Percentiles rank a stretch among this genome's conserved stretches.
Evolutionary conservation across 1,284 basidiomycete genomes (phyloP).

Genomic region (Bondarzewia mesenterica): DNA sequence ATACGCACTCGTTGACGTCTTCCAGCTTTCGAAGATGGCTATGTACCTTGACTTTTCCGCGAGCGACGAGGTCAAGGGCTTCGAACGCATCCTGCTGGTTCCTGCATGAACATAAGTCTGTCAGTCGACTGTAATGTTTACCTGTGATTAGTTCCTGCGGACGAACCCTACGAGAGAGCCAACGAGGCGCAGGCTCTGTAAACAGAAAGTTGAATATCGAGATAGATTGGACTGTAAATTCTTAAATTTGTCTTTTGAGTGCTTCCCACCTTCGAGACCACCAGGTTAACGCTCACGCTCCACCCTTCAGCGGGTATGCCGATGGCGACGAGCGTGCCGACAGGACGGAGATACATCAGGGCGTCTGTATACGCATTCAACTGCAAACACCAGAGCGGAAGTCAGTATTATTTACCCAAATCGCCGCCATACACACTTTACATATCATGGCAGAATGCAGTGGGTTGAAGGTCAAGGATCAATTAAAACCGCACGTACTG

Average conservation of each 20-base stretch:
- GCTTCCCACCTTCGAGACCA: slow-evolving; percentile 42
- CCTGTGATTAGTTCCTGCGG: not conserved
- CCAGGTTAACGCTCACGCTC: slow-evolving; percentile 44
- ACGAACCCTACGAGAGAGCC: slow-evolving; percentile 53
- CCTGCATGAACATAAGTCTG: slow-evolving; percentile 22
- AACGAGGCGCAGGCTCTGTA: slow-evolving; percentile 43
- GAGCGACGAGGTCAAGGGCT: slow-evolving; percentile 54
- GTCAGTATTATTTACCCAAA: too few relatives aligned
- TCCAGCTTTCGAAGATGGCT: slow-evolving; percentile 38
- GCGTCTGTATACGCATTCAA: slow-evolving; percentile 57
- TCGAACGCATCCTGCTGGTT: slow-evolving; percentile 58
- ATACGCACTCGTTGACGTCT: slow-evolving; percentile 39
- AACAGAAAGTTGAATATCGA: not conserved
- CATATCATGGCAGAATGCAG: too few relatives aligned
- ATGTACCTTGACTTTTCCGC: slow-evolving; percentile 53
- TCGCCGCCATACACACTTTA: too few relatives aligned
- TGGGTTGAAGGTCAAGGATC: too few relatives aligned
- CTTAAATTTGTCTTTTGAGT: not conserved
- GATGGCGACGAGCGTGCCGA: slow-evolving; percentile 55
- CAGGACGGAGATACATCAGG: slow-evolving; percentile 46
- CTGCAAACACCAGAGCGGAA: too few relatives aligned
- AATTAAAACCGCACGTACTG: slow-evolving; percentile 22
- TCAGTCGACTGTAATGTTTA: too few relatives aligned
- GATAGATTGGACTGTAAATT: not conserved
- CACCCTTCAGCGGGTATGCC: slow-evolving; percentile 44